Base-by-base conservation (phyloP, 2,329 filamentous ascomycete species). In the Ceratocystis lukuohia region DNA sequence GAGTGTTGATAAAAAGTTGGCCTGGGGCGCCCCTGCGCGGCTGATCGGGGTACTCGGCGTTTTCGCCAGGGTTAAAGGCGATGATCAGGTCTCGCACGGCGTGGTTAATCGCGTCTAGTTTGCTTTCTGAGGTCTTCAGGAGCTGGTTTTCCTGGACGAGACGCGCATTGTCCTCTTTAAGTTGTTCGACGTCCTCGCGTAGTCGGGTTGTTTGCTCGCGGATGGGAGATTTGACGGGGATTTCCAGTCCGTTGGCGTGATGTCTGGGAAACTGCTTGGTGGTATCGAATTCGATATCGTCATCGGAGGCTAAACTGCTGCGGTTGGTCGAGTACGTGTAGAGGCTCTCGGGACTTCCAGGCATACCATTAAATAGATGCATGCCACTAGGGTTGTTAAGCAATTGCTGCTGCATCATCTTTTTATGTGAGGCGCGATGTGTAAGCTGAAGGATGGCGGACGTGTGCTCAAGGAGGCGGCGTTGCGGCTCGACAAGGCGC, bases 361-460 rank as follows among this genome's bases (percentile, higher is more conserved):
- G 88, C 69, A 89, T 84, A 22, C 82, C 84, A 66, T 82, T 82
- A 50, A 78, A 73, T 5, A 77, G 72, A 74, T 75, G 56, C 8
- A 66, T 37, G 10, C 50, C 64, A 12, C 61, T 63, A 10, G 1
- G 77, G 75, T 63, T 79, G 76, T 6, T 78, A 74, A 2, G 76
- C 71, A 30, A 22, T 15, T 46, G 63, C 20, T 67, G 62, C 37
- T 66, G 69, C 50, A 56, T 64, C 45, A 65, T 64, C 65, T 77
- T 78, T 70, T 82, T 84, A 72, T 84, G 88, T n/a, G 88, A 80
- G 0, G 84, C 85, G 71, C 87, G 88, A 75, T 97, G 92, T 7
- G 92, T 95, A 75, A 96, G 83, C 73, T 96, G 91, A 65, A 99
- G 78, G 48, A 99, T 89, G 57, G 90, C 93, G 15, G 94, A 92